Conservation (phyloP, 306 rosid species). For the Casuarina equisetifolia region DNA sequence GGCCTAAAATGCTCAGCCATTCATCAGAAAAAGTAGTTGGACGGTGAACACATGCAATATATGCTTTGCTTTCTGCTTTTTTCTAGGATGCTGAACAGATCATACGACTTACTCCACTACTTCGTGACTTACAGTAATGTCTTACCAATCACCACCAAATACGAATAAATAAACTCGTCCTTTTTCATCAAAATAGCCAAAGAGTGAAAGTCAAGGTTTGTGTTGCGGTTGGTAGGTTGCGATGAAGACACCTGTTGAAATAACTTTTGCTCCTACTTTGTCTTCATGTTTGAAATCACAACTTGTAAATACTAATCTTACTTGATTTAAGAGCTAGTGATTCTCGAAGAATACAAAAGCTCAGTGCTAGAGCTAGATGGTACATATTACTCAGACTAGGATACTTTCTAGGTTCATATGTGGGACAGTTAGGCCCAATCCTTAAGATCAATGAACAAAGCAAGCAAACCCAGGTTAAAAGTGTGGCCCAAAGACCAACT, state of each 20-base stretch:
- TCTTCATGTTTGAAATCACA: too few species aligned
- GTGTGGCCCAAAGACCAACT: too few species aligned
- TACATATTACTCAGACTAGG: too few species aligned
- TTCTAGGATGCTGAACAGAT: not conserved
- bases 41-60: not conserved
- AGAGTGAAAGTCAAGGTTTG: not conserved
- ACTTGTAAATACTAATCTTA: too few species aligned
- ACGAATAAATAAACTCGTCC: not conserved
- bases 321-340: too few species aligned
- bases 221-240: not conserved
- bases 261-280: too few species aligned
- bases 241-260: not conserved
- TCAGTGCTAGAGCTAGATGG: too few species aligned
- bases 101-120: not conserved
- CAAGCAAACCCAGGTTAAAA: too few species aligned
- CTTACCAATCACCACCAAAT: not conserved
- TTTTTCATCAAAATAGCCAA: not conserved
- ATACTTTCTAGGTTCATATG: too few species aligned
- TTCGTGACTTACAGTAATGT: not conserved
- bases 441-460: not conserved
- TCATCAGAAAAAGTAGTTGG: not conserved
- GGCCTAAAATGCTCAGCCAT: not conserved
- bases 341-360: too few species aligned
- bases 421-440: not conserved
- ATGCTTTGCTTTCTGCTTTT: not conserved